phyloP scores from a whole-genome alignment of 2,329 filamentous ascomycete genomes.

The Phialocephala sp. region DNA sequence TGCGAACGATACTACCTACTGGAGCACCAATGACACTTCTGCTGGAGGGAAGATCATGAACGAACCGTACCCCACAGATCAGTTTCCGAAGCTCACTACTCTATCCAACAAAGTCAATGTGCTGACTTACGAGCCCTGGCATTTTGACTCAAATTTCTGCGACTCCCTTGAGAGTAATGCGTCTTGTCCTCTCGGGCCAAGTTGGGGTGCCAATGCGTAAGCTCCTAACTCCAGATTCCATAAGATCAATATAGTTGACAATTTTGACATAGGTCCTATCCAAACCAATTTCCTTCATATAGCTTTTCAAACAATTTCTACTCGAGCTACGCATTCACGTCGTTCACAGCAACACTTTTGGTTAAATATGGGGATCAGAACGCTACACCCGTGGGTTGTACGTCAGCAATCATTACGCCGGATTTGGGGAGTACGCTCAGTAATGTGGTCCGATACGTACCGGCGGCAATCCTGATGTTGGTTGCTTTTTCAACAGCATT shows the following conservation, averaged over 20 bases:
- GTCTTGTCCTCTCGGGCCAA: conserved; percentile 75
- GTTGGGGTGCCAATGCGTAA: conserved; percentile 65
- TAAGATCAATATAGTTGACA: conserved; percentile 18
- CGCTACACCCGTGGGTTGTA: conserved; percentile 73
- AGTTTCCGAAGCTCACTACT: conserved; percentile 67
- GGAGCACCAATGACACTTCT: conserved; percentile 62
- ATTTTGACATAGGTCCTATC: conserved; percentile 42
- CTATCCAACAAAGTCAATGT: conserved; percentile 75
- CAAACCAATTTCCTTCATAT: conserved; percentile 69
- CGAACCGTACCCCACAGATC: conserved; percentile 53
- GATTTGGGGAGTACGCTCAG: conserved; percentile 73
- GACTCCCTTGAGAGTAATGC: conserved; percentile 56
- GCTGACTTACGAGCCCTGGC: conserved; percentile 76
- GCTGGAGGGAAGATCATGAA: conserved; percentile 78
- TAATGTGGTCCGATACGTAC: conserved; percentile 76
- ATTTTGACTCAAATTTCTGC: conserved; percentile 68
- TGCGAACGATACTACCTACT: conserved; percentile 58
- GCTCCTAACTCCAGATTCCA: conserved; percentile 28
- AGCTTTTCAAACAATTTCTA: conserved; percentile 75
- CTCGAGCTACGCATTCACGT: conserved; percentile 86
- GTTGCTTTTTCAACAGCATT: conserved; percentile 83
- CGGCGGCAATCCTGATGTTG: conserved; percentile 76
- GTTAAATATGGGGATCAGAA: conserved; percentile 75
- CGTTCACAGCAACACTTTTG: conserved; percentile 74
- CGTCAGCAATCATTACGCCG: conserved; percentile 83